Evolutionary conservation across 331 rosid genomes (phyloP).

Genomic region (Erythrophleum ivorense): DNA sequence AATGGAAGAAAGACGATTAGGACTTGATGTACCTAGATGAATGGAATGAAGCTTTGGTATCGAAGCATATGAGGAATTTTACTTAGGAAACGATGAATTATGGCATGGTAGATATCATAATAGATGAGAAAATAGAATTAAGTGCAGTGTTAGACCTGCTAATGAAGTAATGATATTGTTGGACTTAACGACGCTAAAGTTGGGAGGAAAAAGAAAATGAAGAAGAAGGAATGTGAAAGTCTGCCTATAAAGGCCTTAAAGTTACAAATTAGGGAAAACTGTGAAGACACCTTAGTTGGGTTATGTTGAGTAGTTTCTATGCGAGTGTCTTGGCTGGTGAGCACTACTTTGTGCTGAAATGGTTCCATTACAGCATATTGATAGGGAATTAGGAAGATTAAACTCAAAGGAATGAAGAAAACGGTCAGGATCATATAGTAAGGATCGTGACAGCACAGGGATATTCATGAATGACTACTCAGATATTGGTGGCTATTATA

Average conservation of each 20-base stretch:
- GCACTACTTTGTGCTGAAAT: not conserved
- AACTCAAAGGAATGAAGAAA: conserved; percentile 3
- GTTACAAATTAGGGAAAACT: not conserved
- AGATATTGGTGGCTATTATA: not conserved
- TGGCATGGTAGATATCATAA: not conserved
- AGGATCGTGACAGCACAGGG: not conserved
- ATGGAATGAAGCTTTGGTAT: not conserved
- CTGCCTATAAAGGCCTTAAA: not conserved
- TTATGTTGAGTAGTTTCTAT: not conserved
- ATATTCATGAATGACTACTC: not conserved
- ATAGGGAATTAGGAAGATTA: not conserved
- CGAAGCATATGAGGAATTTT: not conserved
- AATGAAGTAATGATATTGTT: not conserved
- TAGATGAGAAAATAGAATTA: too few species aligned
- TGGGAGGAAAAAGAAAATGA: not conserved
- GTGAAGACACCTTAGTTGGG: not conserved
- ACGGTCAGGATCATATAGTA: not conserved
- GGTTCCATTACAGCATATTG: not conserved
- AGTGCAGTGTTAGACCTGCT: not conserved
- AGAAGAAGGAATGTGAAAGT: not conserved
- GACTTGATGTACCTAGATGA: conserved; percentile 8
- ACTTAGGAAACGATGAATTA: not conserved
- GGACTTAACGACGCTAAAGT: not conserved
- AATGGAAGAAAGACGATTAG: not conserved
- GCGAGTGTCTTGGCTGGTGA: not conserved